A percentile compares a stretch with the other conserved stretches of the same genome.
These are phyloP conservation scores for Clathrus columnatus DNA, from an alignment of 768 basidiomycete species.

Conservation along the genomic window DNA sequence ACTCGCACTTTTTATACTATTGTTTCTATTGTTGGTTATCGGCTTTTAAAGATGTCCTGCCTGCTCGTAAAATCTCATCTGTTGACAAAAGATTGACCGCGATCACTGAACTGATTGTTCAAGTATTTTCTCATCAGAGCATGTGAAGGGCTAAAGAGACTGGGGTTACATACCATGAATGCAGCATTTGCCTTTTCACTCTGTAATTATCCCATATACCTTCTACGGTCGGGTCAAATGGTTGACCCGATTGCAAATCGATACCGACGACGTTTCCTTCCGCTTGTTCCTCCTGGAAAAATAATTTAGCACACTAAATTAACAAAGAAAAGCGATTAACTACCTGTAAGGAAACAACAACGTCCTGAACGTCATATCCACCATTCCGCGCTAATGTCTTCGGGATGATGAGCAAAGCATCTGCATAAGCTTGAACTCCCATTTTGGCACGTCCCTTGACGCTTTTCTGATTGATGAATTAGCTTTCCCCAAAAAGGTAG, in stretches of 20 bases:
- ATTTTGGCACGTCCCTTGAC: constrained; percentile 95
- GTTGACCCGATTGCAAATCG: constrained; percentile 89
- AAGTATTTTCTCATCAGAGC: constrained; percentile 19
- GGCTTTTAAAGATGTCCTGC: constrained; percentile 78
- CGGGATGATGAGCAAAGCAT: constrained; percentile 88
- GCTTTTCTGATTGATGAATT: constrained; percentile 30
- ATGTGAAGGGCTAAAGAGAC: constrained; percentile 14
- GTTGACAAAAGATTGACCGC: constrained; percentile 92
- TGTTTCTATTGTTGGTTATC: constrained; percentile 50
- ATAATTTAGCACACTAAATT: constrained; percentile 10
- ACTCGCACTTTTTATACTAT: background rate
- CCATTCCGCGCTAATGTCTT: constrained; percentile 96
- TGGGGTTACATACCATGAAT: constrained; percentile 66
- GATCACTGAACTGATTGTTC: constrained; percentile 67
- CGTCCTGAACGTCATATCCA: constrained; percentile 94
- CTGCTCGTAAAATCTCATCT: constrained; percentile 90
- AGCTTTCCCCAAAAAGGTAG: background rate
- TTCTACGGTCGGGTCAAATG: constrained; percentile 90
- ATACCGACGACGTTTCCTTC: constrained; percentile 91
- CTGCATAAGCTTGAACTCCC: constrained; percentile 95
- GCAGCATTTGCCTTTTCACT: constrained; percentile 97
- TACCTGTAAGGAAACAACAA: constrained; percentile 85
- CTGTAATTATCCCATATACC: constrained; percentile 99
- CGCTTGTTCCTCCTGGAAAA: constrained; percentile 74
- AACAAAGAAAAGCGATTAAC: constrained; percentile 15